Conservation (phyloP, 2,329 filamentous ascomycete species). For the Phyllosticta capitalensis region DNA sequence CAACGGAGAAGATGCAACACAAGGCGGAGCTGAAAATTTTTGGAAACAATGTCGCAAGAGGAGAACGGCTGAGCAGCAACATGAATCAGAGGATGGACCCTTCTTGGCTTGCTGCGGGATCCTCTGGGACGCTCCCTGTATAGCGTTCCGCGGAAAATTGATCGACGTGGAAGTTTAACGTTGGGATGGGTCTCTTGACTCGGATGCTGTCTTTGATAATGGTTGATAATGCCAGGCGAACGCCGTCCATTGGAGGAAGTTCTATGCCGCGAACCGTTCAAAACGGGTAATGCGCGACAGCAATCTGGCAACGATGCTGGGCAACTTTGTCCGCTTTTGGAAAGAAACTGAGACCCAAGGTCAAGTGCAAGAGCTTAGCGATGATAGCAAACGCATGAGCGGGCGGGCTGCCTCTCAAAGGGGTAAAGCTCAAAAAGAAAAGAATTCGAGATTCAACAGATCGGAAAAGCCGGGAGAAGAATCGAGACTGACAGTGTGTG, state of each 20-base stretch:
- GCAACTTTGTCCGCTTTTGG: neutral
- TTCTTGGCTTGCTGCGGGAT: neutral
- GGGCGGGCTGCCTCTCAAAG: neutral
- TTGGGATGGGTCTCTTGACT: neutral
- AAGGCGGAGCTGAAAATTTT: neutral
- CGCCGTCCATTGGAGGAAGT: neutral
- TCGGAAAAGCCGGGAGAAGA: too few species aligned
- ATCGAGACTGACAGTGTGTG: neutral
- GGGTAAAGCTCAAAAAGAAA: neutral
- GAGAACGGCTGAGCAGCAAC: neutral
- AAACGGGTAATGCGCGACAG: neutral
- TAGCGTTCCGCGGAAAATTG: neutral
- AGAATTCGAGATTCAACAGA: too few species aligned
- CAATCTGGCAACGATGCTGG: neutral
- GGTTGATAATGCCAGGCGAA: neutral
- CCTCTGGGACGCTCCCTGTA: neutral
- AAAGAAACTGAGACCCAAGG: neutral
- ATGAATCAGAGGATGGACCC: neutral
- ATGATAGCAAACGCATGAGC: neutral
- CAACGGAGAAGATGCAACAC: neutral
- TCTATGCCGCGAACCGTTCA: neutral
- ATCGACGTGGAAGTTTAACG: neutral
- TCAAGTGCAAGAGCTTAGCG: neutral
- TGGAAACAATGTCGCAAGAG: neutral
- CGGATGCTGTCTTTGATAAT: neutral